Base-by-base conservation (phyloP, 1,139 yeast species). In the Hemisphaericaspora xylofermentans region DNA sequence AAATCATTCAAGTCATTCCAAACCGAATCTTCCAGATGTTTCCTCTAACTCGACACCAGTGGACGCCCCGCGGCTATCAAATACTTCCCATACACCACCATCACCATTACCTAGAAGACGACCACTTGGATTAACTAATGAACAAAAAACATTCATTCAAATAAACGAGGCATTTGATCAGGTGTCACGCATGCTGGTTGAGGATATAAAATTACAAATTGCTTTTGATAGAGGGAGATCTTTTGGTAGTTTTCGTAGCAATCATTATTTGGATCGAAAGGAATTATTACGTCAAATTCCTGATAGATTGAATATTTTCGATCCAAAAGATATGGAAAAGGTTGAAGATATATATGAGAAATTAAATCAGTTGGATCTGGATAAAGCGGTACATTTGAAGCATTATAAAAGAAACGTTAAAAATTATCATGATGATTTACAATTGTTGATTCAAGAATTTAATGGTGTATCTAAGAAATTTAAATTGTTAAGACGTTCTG, bases 381-480 rank as follows among this genome's bases (percentile, higher is more conserved):
- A 72, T 51, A 63, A 60, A 44, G 52, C 65, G 3, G 66, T 72
- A 22, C 76, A 71, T 42, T 50, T 60, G 40, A 70, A 71, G 49
- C 68, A 68, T 52, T 66, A 60, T 44, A 61, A 64, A 45, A 53
- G 66, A 33, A 64, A 61, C 41, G 49, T 64, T 28, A 54, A 57
- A 19, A 64, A 65, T 38, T 61, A 64, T 40, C 60, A 62, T 36
- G 74, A 68, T 47, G 68, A 66, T 4, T 48, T 68, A 21, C 56
- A 60, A 22, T 53, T 59, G 17, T 50, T 69, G 39, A 51, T 63
- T 21, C 74, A 69, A 46, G 65, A 63, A 42, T 62, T 64, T 40
- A 68, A 66, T 50, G 71, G 74, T 4, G 63, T 70, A 16, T 52
- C 58, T 43, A 58, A 60, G 32, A 70, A 70, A 48, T 68, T 69